Percentiles rank a stretch among this genome's conserved stretches.
These are phyloP conservation scores for Pyrus hybrid DNA, from an alignment of 331 rosid species.

Conservation along the genomic window DNA sequence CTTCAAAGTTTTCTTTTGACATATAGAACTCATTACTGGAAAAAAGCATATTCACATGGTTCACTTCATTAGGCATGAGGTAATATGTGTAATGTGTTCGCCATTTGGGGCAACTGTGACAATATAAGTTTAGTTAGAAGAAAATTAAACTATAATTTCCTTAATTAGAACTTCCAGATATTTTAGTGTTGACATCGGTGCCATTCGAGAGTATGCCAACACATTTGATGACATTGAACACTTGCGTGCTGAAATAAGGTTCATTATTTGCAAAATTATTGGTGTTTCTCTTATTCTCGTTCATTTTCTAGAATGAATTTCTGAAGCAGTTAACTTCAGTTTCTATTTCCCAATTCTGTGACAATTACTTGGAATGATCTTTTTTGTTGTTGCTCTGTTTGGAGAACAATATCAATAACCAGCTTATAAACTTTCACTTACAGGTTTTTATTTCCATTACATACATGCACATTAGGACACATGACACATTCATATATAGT, in stretches of 20 bases:
- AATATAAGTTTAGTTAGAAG: neutral
- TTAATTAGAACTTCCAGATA: slow-evolving; percentile 47
- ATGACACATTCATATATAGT: neutral
- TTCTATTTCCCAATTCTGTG: neutral
- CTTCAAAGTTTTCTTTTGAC: slow-evolving; percentile 1
- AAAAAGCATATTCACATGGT: neutral
- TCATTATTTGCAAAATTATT: neutral
- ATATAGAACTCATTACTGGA: neutral
- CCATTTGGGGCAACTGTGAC: neutral
- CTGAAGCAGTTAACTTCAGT: neutral
- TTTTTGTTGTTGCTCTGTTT: neutral
- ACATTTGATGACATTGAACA: slow-evolving; percentile 67
- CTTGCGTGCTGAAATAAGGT: slow-evolving; percentile 96
- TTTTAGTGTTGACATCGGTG: slow-evolving; percentile 85
- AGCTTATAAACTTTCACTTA: neutral
- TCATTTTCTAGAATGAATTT: neutral
- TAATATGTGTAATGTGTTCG: neutral
- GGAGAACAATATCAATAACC: neutral
- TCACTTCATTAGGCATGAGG: neutral
- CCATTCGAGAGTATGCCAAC: slow-evolving; percentile 65
- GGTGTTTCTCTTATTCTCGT: neutral
- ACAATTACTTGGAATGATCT: neutral
- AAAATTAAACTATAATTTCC: slow-evolving; percentile 20
- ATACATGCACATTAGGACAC: neutral
- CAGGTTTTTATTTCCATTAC: neutral